Conservation (phyloP, 306 rosid species). For the Fragaria iinumae region DNA sequence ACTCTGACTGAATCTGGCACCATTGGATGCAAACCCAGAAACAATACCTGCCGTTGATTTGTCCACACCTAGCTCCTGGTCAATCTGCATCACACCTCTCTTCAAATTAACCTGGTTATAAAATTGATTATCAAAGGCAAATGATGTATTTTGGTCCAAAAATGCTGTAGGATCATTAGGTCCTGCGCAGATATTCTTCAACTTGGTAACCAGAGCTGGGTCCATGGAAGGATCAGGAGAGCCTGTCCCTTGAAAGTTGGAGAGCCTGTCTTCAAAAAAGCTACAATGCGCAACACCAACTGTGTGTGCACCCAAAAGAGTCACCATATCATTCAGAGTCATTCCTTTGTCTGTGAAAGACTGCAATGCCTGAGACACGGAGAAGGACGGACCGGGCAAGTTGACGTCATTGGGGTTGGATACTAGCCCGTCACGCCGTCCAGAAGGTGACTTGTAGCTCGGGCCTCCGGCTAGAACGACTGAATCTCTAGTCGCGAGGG, state of each 20-base stretch:
- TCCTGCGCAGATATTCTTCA: slow-evolving; percentile 18
- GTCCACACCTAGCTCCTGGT: slow-evolving; percentile 48
- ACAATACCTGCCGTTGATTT: slow-evolving; percentile 24
- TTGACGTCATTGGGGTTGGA: slow-evolving; percentile 3
- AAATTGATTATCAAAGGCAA: slow-evolving; percentile 40
- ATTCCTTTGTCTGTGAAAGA: slow-evolving; percentile 28
- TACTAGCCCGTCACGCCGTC: slow-evolving; percentile 47
- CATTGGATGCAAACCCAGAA: slow-evolving; percentile 25
- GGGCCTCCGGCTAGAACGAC: slow-evolving; percentile 57
- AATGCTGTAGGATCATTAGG: slow-evolving; percentile 10
- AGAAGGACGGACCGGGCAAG: slow-evolving; percentile 38
- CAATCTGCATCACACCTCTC: slow-evolving; percentile 46
- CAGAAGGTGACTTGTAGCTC: slow-evolving; percentile 39
- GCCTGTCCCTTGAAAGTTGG: slow-evolving; percentile 13
- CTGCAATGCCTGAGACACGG: neutral
- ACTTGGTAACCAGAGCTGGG: slow-evolving; percentile 23
- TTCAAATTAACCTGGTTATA: slow-evolving; percentile 28
- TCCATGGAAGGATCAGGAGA: slow-evolving; percentile 44
- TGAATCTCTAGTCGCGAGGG: slow-evolving; percentile 47
- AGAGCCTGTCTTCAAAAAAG: slow-evolving; percentile 39
- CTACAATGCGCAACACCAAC: slow-evolving; percentile 51
- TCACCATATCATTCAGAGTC: slow-evolving; percentile 46
- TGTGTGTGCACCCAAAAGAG: slow-evolving; percentile 64
- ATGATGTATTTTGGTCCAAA: slow-evolving; percentile 53
- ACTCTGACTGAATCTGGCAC: slow-evolving; percentile 16